Evolutionary conservation across 73 alveolate genomes (phyloP).

Genomic region (Paramecium caudatum): DNA sequence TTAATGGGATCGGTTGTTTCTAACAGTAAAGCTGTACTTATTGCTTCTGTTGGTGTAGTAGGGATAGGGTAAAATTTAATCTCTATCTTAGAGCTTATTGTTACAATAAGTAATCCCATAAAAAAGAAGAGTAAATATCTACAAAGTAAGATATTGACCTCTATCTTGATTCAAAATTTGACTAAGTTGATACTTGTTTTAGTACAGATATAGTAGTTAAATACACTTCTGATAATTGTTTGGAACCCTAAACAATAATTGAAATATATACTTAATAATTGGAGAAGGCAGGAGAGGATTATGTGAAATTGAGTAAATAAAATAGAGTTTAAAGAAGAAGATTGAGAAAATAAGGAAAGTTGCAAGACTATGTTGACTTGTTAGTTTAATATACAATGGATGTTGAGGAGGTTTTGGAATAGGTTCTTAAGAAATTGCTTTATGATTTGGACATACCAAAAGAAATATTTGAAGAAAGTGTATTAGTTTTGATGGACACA

Average conservation of each 20-base stretch:
- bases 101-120: not conserved
- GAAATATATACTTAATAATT: not conserved
- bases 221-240: not conserved
- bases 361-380: not conserved
- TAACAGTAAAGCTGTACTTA: not conserved
- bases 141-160: not conserved
- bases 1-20: not conserved
- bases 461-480: conserved; percentile 60
- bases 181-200: too few species aligned
- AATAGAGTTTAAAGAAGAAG: not conserved
- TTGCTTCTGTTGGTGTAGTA: not conserved
- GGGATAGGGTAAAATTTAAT: not conserved
- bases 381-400: conserved; percentile 1
- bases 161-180: not conserved
- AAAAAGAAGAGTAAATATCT: not conserved
- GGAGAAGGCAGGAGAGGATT: conserved; percentile 21
- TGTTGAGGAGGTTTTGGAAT: conserved; percentile 29
- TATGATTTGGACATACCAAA: conserved; percentile 52
- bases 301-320: not conserved
- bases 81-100: not conserved
- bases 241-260: not conserved
- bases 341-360: not conserved
- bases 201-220: not conserved
- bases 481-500: conserved; percentile 4
- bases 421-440: not conserved